Evolutionary conservation across 176 grass and related monocot species (phyloP).

Genomic region (maize (Zea mays)): DNA sequence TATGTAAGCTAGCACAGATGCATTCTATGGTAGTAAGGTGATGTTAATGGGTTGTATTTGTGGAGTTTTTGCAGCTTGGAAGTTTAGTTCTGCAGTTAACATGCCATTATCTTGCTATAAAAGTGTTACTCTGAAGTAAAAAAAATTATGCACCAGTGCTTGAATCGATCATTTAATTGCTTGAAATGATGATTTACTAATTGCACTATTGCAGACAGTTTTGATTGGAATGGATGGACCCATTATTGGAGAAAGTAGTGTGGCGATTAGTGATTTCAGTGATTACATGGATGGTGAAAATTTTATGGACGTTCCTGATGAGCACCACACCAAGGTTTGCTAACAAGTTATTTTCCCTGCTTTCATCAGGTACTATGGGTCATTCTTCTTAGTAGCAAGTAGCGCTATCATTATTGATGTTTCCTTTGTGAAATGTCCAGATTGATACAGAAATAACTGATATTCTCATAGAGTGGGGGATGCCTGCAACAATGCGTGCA

Average conservation of each 20-base stretch:
- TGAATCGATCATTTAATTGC: constrained; percentile 19
- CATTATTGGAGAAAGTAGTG: constrained; percentile 56
- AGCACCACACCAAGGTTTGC: constrained; percentile 65
- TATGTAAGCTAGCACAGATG: background rate
- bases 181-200: constrained; percentile 37
- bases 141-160: constrained; percentile 1
- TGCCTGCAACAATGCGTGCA: constrained; percentile 72
- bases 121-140: background rate
- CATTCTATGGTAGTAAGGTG: constrained; percentile 19
- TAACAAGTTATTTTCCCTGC: constrained; percentile 21
- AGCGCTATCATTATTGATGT: constrained; percentile 24
- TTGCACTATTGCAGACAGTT: constrained; percentile 71
- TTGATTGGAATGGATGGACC: constrained; percentile 66
- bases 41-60: background rate
- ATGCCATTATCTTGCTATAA: constrained; percentile 12
- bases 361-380: constrained; percentile 12
- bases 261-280: constrained; percentile 46
- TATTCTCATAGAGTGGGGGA: constrained; percentile 93
- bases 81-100: background rate
- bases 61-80: background rate
- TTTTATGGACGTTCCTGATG: constrained; percentile 51
- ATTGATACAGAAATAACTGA: constrained; percentile 82
- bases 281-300: constrained; percentile 52
- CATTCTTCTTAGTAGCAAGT: constrained; percentile 24
- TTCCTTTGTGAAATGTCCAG: constrained; percentile 57